Evolutionary conservation across 768 basidiomycete genomes (phyloP), one percentile per base, ranked within the genome.

Genomic region (Mycena indigotica): DNA sequence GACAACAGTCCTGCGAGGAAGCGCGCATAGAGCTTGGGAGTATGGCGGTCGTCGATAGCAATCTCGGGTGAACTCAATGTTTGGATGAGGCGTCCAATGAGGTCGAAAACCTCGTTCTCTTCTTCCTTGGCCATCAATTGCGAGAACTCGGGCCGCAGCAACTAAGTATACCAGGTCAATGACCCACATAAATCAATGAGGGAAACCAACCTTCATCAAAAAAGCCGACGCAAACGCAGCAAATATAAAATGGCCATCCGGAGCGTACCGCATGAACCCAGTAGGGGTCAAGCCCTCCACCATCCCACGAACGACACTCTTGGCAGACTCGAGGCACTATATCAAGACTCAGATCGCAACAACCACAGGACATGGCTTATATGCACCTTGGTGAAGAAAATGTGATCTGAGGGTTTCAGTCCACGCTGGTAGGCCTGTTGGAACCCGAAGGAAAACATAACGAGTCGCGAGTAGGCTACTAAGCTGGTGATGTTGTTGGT

Each of bases 381-480:
- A 58, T 75, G 16, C 24, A 87, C 90, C 78, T 85, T 87, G 54
- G 76, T 81, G 60, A 91, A 85, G 69, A 88, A 88, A 21, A 90
- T 66, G 17, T 83, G 71, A 68, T 91, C 88, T 2, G 79, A 80
- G 1, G 77, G 70, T 59, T 84, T 77, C 26, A 89, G 80, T 1
- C 89, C 88, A 6, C 87, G 82, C 62, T 86, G 82, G 70, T 84
- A 91, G 2, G 89, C 89, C 63, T 91, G 87, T 62, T 93, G 90
- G 73, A 92, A 92, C 4, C 88, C 90, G 64, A 93, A 92, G 0
- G 91, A 92, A 66, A 83, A 91, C 88, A 92, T 90, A 49, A 93
- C 91, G 12, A 93, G 82, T 16, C 91, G 80, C 30, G 88, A 88
- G 65, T 92, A 93, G 26, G 77, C 83, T 56, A 88, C 86, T 40